Evolutionary conservation across 768 basidiomycete species (phyloP), one percentile per base, ranked within the genome.

Genomic region (Psilocybe cubensis): DNA sequence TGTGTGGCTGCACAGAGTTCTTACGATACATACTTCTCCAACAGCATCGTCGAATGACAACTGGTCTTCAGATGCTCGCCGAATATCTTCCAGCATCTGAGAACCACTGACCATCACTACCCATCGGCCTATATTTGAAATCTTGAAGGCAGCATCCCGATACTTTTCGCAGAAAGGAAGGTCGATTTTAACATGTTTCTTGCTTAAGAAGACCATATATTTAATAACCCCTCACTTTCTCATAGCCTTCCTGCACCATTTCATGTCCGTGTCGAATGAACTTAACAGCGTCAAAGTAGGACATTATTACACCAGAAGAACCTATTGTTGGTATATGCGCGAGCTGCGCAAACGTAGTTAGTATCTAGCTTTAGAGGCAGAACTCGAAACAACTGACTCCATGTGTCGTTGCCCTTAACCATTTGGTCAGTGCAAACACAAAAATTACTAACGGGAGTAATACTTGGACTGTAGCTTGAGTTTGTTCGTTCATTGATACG

Each of bases 301-400:
- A 60, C 1, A 38, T 12, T 1, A 60, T 20, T 28, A 57, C 25
- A 7, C 55, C 49, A 27, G 59, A 60, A 1, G 59, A 60, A 8
- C 59, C 59, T 17, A 57, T 43, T 6, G 55, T 57, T 1, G 59
- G 59, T 25, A 60, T 60, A 21, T 60, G 59, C 18, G 29, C 31
- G 1, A 60, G 52, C 59, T 60, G 45, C 20, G 21, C 17, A 33
- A 29, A 8, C 31, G 8, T n/a, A 4, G 23, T 44, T 46, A 9
- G 18, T 44, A 29, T 44, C 18, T 33, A 21, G n/a, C 23, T n/a
- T n/a, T n/a, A n/a, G n/a, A n/a, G n/a, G n/a, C n/a, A n/a, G n/a
- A n/a, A n/a, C n/a, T n/a, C n/a, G 17, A 11, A 24, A 4, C 8
- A 2, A 44, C 44, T 27, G 12, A 45, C 52, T 43, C 44, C 18